A percentile compares a stretch with the other conserved stretches of the same genome.
Conservation (phyloP, 441 rosid genomes). For the Geranium incanum region DNA sequence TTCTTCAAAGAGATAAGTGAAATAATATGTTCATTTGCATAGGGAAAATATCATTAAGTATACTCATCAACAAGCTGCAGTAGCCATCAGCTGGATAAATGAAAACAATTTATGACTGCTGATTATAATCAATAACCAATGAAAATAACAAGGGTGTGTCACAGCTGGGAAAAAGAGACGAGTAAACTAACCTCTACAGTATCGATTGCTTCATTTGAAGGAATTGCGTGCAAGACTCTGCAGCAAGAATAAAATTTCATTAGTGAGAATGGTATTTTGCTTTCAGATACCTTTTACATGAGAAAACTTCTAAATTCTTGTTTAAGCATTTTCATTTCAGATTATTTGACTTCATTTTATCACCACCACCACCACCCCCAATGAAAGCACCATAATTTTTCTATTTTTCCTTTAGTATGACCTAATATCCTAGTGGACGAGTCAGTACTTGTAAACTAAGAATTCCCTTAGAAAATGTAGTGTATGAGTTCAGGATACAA, state of each 20-base stretch:
- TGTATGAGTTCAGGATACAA: neutral
- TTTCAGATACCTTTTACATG: neutral
- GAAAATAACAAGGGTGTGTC: neutral
- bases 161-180: conserved; percentile 4
- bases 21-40: neutral
- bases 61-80: neutral
- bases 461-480: neutral
- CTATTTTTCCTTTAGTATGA: neutral
- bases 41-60: neutral
- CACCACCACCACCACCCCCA: neutral
- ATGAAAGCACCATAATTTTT: neutral
- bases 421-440: neutral
- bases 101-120: neutral
- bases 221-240: conserved; percentile 86
- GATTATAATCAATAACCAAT: conserved; percentile 7
- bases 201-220: conserved; percentile 81
- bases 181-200: conserved; percentile 61
- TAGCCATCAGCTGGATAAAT: neutral
- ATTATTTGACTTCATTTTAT: neutral
- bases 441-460: neutral
- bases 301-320: neutral
- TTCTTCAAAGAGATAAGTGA: neutral
- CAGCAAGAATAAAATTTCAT: conserved; percentile 16
- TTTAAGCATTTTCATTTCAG: neutral
- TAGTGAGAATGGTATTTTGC: conserved; percentile 8